Evolutionary conservation across 257 asterid species (phyloP).

Genomic region (Linderniella brevidens): DNA sequence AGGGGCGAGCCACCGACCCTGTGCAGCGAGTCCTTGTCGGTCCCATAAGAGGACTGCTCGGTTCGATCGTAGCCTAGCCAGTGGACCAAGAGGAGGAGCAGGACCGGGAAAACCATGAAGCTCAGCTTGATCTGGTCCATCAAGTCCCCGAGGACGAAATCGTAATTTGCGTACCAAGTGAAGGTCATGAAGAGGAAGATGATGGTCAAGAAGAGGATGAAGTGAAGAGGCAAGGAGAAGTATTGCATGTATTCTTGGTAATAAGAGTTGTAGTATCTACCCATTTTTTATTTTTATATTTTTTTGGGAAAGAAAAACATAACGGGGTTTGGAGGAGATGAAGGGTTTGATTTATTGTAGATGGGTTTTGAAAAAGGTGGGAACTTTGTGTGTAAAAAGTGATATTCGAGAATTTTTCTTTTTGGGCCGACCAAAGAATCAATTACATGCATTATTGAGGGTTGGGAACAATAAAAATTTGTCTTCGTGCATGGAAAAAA

Average conservation of each 20-base stretch:
- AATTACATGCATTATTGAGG: no score
- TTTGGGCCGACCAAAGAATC: no score
- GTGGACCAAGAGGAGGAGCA: slow-evolving; percentile 36
- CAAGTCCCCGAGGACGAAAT: slow-evolving; percentile 24
- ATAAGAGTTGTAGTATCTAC: slow-evolving; percentile 19
- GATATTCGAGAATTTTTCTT: no score
- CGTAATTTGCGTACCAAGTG: slow-evolving; percentile 40
- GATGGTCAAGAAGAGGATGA: slow-evolving; percentile 24
- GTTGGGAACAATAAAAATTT: no score
- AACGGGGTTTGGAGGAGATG: no score
- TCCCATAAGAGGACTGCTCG: slow-evolving; percentile 21
- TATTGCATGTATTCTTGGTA: slow-evolving; percentile 28
- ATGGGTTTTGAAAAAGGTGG: no score
- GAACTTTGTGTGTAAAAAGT: no score
- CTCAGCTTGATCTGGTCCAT: slow-evolving; percentile 23
- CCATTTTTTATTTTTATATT: no score
- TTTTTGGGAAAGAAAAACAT: no score
- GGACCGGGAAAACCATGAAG: slow-evolving; percentile 30
- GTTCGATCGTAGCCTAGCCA: slow-evolving; percentile 20
- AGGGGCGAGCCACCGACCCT: slow-evolving; percentile 43
- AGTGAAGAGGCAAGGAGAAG: slow-evolving; percentile 28
- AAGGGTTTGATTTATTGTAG: no score
- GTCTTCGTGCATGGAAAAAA: no score
- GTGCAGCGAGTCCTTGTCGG: slow-evolving; percentile 32
- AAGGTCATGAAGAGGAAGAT: slow-evolving; percentile 24